Conservation (phyloP, 1,284 basidiomycete genomes). For the Apiotrichum gamsii region DNA sequence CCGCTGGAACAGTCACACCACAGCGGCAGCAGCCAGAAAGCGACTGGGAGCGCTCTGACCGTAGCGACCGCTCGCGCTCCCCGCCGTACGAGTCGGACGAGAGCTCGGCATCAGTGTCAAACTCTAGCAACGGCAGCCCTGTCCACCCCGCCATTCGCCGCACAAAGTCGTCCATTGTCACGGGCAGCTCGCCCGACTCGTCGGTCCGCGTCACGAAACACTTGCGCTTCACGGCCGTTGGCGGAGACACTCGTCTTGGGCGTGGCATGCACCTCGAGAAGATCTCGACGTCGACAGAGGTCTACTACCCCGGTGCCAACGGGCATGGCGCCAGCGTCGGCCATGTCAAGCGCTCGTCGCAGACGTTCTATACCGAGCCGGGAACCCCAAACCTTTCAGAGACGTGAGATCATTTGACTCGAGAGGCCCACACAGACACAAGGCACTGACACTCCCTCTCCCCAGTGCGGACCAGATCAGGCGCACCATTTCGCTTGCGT, state of each 20-base stretch:
- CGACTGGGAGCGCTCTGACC: not conserved
- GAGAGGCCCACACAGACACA: not conserved
- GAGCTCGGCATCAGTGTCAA: not conserved
- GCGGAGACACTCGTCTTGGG: too few species aligned
- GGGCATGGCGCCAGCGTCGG: too few species aligned
- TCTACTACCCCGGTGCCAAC: slow-evolving; percentile 7
- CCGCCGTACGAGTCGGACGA: not conserved
- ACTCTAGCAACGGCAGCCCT: too few species aligned
- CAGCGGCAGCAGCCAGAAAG: not conserved
- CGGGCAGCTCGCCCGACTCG: not conserved
- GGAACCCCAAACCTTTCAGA: slow-evolving; percentile 46
- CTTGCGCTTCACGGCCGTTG: slow-evolving; percentile 13
- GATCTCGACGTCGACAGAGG: not conserved
- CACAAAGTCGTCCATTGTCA: slow-evolving; percentile 1
- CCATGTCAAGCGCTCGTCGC: too few species aligned
- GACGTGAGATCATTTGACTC: too few species aligned
- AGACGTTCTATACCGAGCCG: slow-evolving; percentile 26
- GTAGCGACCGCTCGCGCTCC: not conserved
- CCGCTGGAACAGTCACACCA: too few species aligned
- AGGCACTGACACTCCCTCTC: not conserved
- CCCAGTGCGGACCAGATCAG: slow-evolving; percentile 45
- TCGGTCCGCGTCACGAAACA: slow-evolving; percentile 5
- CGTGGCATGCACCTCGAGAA: not conserved
- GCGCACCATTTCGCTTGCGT: slow-evolving; percentile 46
- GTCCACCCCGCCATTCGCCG: slow-evolving; percentile 1